These are phyloP conservation scores for Vinca minor DNA, from an alignment of 257 asterid genomes.

Conservation along the genomic window DNA sequence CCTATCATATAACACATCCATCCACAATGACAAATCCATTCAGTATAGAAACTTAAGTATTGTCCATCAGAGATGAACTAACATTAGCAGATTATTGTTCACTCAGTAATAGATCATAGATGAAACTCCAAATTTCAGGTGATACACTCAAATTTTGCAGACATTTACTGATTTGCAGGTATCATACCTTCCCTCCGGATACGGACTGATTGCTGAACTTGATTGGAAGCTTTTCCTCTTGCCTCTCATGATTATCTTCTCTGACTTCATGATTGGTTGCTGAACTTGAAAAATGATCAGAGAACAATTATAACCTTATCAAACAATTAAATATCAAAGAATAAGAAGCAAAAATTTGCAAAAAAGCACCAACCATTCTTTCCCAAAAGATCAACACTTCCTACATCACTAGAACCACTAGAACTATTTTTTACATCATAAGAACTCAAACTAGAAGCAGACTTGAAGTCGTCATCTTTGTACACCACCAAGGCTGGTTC, in stretches of 20 bases:
- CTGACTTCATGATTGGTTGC: conserved; percentile 29
- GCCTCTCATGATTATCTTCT: conserved; percentile 26
- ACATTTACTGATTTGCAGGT: conserved; percentile 8
- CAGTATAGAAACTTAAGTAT: background rate
- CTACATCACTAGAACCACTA: conserved; percentile 28
- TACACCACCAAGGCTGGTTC: conserved; percentile 61
- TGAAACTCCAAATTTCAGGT: too few relatives aligned
- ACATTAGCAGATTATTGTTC: too few relatives aligned
- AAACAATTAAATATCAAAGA: background rate
- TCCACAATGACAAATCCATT: too few relatives aligned
- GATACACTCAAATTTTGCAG: background rate
- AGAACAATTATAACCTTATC: background rate
- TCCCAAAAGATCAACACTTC: conserved; percentile 16
- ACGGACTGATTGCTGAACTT: too few relatives aligned
- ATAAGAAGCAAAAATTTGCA: conserved; percentile 4
- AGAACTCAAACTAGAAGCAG: conserved; percentile 29
- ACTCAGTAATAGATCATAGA: too few relatives aligned
- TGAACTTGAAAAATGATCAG: conserved; percentile 30
- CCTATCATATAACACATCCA: too few relatives aligned
- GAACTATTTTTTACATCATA: conserved; percentile 23
- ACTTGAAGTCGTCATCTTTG: conserved; percentile 42
- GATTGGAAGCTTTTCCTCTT: conserved; percentile 24
- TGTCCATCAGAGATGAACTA: background rate
- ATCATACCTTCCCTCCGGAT: conserved; percentile 38
- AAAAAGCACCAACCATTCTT: conserved; percentile 48